These are phyloP conservation scores for Phytomonas sp. DNA, from an alignment of 208 protist species.

Conservation along the genomic window DNA sequence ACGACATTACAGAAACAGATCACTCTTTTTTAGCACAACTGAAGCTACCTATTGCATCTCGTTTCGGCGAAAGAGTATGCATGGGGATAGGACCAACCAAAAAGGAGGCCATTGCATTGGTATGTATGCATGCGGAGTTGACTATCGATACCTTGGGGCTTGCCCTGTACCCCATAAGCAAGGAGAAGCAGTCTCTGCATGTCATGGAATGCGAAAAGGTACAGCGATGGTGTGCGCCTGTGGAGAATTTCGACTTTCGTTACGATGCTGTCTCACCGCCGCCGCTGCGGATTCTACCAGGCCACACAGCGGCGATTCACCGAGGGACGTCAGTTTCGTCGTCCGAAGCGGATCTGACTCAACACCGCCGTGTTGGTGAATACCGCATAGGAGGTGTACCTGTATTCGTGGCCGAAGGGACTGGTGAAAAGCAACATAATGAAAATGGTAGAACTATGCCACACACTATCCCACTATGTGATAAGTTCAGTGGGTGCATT, in stretches of 20 bases:
- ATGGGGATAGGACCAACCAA: slow-evolving; percentile 52
- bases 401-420: background rate
- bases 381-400: background rate
- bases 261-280: slow-evolving; percentile 40
- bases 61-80: slow-evolving; percentile 64
- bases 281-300: slow-evolving; percentile 31
- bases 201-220: slow-evolving; percentile 57
- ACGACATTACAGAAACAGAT: background rate
- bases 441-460: background rate
- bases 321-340: background rate
- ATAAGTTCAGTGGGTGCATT: background rate
- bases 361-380: background rate
- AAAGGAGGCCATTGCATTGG: slow-evolving; percentile 54
- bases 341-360: background rate
- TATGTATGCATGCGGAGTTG: slow-evolving; percentile 88
- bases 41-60: slow-evolving; percentile 46
- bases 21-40: slow-evolving; percentile 58
- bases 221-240: slow-evolving; percentile 57
- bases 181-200: slow-evolving; percentile 40
- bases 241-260: slow-evolving; percentile 40
- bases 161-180: slow-evolving; percentile 47
- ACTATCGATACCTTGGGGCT: slow-evolving; percentile 80
- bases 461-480: background rate
- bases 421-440: background rate
- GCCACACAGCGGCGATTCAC: background rate